phyloP scores from a whole-genome alignment of 495 filamentous ascomycete species.

The Xylaria castorea region DNA sequence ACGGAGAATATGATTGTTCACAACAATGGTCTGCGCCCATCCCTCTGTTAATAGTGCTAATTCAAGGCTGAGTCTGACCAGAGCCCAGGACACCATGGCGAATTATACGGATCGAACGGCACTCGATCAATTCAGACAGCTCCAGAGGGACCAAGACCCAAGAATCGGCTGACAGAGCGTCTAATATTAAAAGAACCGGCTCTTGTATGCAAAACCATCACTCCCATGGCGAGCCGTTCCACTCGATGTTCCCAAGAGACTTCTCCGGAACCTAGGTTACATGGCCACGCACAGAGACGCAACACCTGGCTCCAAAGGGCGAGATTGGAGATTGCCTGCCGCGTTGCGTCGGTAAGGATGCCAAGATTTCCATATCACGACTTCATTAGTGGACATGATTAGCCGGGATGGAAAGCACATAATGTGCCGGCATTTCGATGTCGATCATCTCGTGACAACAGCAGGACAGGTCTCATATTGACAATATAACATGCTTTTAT shows the following conservation, averaged over 20 bases:
- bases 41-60: slow-evolving; percentile 25
- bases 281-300: slow-evolving; percentile 27
- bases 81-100: slow-evolving; percentile 31
- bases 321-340: slow-evolving; percentile 29
- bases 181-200: slow-evolving; percentile 12
- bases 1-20: slow-evolving; percentile 37
- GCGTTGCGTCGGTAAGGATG: slow-evolving; percentile 30
- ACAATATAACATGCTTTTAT: slow-evolving; percentile 14
- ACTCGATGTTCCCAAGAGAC: slow-evolving; percentile 16
- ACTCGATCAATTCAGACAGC: background rate
- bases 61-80: slow-evolving; percentile 28
- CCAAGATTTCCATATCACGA: slow-evolving; percentile 27
- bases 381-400: slow-evolving; percentile 37
- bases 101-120: slow-evolving; percentile 21
- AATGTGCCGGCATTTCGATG: slow-evolving; percentile 33
- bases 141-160: slow-evolving; percentile 12
- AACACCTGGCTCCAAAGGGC: slow-evolving; percentile 16
- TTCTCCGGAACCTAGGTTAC: slow-evolving; percentile 29
- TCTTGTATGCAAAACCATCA: background rate
- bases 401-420: slow-evolving; percentile 34
- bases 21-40: slow-evolving; percentile 38
- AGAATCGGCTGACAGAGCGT: slow-evolving; percentile 1
- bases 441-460: slow-evolving; percentile 24
- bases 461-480: slow-evolving; percentile 17
- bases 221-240: slow-evolving; percentile 16